phyloP scores from a whole-genome alignment of 2,329 filamentous ascomycete genomes.

The Mycosphaerella sp. region DNA sequence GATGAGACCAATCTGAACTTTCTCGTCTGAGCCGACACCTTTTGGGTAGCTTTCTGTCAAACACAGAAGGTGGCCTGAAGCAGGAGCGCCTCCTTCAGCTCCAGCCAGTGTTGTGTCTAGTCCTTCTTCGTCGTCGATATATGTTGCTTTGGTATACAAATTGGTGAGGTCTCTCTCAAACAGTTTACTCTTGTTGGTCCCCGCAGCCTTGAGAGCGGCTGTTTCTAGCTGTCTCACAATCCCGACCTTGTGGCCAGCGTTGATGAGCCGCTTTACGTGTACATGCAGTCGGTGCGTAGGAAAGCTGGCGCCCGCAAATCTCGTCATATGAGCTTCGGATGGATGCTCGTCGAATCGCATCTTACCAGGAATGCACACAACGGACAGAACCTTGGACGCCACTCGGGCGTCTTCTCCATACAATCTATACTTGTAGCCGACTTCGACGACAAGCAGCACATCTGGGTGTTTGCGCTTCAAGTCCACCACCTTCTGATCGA shows the following conservation, averaged over 20 bases:
- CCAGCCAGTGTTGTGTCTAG: constrained; percentile 54
- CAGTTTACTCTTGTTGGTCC: constrained; percentile 87
- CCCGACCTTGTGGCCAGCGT: constrained; percentile 91
- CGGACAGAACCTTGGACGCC: constrained; percentile 84
- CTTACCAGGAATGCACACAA: constrained; percentile 95
- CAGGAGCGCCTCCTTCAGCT: constrained; percentile 50
- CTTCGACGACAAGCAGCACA: constrained; percentile 84
- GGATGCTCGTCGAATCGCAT: constrained; percentile 89
- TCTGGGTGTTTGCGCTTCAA: constrained; percentile 91
- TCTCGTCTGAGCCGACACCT: constrained; percentile 80
- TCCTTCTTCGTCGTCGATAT: constrained; percentile 87
- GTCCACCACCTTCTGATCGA: constrained; percentile 88
- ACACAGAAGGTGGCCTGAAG: constrained; percentile 84
- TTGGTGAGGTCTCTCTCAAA: constrained; percentile 92
- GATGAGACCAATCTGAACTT: constrained; percentile 82
- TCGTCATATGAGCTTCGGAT: constrained; percentile 84
- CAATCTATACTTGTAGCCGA: constrained; percentile 97
- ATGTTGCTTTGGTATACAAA: constrained; percentile 96
- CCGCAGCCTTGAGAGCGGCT: constrained; percentile 88
- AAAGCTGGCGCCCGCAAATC: constrained; percentile 93
- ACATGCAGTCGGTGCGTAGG: constrained; percentile 87
- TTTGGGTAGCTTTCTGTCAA: constrained; percentile 80
- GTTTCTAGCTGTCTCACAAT: constrained; percentile 94
- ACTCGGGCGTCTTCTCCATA: constrained; percentile 90
- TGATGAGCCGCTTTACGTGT: constrained; percentile 86